Percentiles rank a stretch among this genome's conserved stretches.
Evolutionary conservation across 345 rosid species (phyloP).

Genomic region (Gossypium stocksii): DNA sequence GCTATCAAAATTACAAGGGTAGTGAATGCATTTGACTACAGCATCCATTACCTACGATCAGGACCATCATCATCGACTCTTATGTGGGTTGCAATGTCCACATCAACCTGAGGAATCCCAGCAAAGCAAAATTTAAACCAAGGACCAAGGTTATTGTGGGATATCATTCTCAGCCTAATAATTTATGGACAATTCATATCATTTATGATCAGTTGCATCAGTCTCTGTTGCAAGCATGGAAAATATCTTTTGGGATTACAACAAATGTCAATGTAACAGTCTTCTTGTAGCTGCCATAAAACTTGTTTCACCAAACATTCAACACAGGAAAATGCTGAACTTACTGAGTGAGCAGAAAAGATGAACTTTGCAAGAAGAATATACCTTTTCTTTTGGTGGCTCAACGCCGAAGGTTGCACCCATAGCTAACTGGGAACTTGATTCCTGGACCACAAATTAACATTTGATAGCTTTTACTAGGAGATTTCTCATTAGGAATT

Average conservation of each 20-base stretch:
- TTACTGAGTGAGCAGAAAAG: background rate
- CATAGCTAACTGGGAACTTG: constrained; percentile 94
- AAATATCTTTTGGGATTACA: background rate
- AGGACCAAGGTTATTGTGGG: constrained; percentile 10
- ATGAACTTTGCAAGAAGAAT: background rate
- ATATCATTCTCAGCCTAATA: constrained; percentile 11
- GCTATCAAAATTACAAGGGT: constrained; percentile 12
- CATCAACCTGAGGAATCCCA: constrained; percentile 64
- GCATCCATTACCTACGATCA: constrained; percentile 61
- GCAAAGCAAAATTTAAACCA: constrained; percentile 11
- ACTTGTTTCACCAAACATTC: background rate
- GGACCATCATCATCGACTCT: constrained; percentile 61
- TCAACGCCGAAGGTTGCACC: constrained; percentile 84
- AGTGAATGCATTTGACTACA: constrained; percentile 1
- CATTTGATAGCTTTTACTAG: constrained; percentile 11
- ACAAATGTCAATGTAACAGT: background rate
- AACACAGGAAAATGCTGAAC: background rate
- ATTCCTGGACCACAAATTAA: constrained; percentile 57
- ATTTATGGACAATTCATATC: background rate
- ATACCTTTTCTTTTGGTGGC: constrained; percentile 67
- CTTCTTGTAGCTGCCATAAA: background rate
- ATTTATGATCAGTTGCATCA: background rate
- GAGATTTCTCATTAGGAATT: constrained; percentile 1
- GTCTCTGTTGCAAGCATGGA: background rate
- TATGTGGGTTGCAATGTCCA: constrained; percentile 88